Evolutionary conservation across 2,329 filamentous ascomycete genomes (phyloP), one percentile per base, ranked within the genome.

Genomic region (Verticillium dahliae): DNA sequence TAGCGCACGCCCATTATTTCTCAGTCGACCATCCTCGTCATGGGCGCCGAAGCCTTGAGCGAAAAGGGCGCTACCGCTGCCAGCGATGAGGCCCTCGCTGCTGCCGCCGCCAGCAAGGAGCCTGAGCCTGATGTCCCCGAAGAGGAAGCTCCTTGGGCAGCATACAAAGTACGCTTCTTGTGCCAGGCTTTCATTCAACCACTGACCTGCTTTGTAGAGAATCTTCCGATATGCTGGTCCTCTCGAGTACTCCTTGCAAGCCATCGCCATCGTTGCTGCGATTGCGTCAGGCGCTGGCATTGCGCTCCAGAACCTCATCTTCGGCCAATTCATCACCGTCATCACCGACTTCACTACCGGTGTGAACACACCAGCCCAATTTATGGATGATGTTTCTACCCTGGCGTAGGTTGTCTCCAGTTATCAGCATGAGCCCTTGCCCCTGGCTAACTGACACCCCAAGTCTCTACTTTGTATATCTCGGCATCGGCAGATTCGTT

Each of bases 381-480:
- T 77, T 33, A 71, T 71, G 2, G 62, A 62, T 15, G 72, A 74
- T 13, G 68, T 68, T 35, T 67, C 67, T n/a, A 67, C 68, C 22
- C 65, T 74, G 35, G 72, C 73, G 74, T 75, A 60, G 61, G 72
- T 60, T 5, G 15, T 18, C 57, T 9, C 27, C 2, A 4, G 2
- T 11, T 2, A 13, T 14, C 33, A 33, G 27, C 22, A 6, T 31
- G 13, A 33, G 14, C 14, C 60, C 56, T 9, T 22, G 11, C 10
- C 18, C 45, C 6, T 1, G 18, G 15, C 31, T 56, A 35, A 56
- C 54, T 61, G 52, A 15, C 5, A 1, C 41, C 6, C 10, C 6
- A 15, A 81, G 80, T 0, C 71, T 87, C 6, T 86, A 81, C 68
- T 85, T 86, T 65, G 75, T 86, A 33, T 86, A 85, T 63, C 74